Conservation (phyloP, 805 yeast species). For the Lachancea nothofagi region DNA sequence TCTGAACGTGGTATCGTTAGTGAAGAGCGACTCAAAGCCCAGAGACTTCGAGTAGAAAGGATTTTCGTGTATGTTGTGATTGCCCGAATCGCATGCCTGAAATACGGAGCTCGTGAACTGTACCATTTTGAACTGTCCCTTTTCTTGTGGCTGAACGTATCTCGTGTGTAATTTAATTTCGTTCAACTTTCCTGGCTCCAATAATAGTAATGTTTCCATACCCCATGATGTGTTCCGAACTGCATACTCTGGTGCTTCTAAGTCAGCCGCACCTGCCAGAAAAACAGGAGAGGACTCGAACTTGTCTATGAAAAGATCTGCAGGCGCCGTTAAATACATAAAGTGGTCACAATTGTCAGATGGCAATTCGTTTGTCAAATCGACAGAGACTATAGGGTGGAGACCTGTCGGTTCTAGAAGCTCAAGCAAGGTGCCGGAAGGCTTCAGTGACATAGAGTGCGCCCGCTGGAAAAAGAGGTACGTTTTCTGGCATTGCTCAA, state of each 20-base stretch:
- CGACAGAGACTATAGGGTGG: conserved; percentile 34
- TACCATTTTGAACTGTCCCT: conserved; percentile 15
- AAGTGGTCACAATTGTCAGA: conserved; percentile 39
- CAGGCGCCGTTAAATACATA: conserved; percentile 41
- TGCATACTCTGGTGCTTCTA: conserved; percentile 51
- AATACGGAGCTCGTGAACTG: conserved; percentile 40
- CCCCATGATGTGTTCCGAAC: conserved; percentile 37
- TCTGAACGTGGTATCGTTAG: conserved; percentile 40
- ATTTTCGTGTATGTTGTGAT: conserved; percentile 23
- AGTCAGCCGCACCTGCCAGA: conserved; percentile 50
- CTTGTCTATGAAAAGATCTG: conserved; percentile 46
- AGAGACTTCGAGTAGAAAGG: conserved; percentile 38
- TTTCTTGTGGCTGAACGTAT: conserved; percentile 38
- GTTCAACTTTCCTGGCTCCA: conserved; percentile 22
- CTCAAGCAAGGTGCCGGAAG: conserved; percentile 8
- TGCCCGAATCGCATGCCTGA: conserved; percentile 43
- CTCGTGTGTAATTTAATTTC: conserved; percentile 48
- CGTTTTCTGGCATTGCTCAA: conserved; percentile 28
- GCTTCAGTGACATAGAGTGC: conserved; percentile 12
- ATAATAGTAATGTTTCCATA: conserved; percentile 39
- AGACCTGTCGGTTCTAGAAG: conserved; percentile 34
- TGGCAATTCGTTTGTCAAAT: conserved; percentile 8
- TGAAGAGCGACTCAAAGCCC: conserved; percentile 45
- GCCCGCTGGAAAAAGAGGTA: conserved; percentile 20
- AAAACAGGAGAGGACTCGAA: conserved; percentile 45